Percentiles rank a stretch among this genome's conserved stretches.
Conservation (phyloP, 768 basidiomycete species). For the Gymnopilus junonius region DNA sequence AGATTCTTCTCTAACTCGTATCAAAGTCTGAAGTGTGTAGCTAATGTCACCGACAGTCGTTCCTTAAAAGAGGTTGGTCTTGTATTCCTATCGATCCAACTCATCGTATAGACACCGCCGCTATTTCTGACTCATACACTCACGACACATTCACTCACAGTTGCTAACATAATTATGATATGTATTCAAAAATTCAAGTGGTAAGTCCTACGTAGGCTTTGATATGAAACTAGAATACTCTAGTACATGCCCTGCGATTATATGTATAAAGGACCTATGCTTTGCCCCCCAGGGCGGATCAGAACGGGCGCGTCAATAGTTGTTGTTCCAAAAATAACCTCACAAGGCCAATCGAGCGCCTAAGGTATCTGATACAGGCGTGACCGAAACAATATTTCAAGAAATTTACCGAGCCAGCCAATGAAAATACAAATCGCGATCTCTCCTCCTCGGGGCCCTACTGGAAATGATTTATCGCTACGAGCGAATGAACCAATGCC, state of each 20-base stretch:
- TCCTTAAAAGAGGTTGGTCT: neutral
- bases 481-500: too few relatives aligned
- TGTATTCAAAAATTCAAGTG: too few relatives aligned
- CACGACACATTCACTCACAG: too few relatives aligned
- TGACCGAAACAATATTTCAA: neutral
- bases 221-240: too few relatives aligned
- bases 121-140: neutral
- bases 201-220: too few relatives aligned
- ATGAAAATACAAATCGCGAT: too few relatives aligned
- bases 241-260: too few relatives aligned
- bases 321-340: neutral
- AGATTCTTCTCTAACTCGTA: neutral
- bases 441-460: too few relatives aligned
- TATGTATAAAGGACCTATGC: too few relatives aligned
- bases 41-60: neutral
- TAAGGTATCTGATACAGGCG: neutral
- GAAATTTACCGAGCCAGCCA: too few relatives aligned
- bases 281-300: neutral
- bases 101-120: neutral
- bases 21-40: neutral
- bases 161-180: too few relatives aligned
- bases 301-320: neutral
- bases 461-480: too few relatives aligned
- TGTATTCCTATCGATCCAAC: neutral
- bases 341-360: neutral